Evolutionary conservation across 805 yeast species (phyloP), one percentile per base, ranked within the genome.

Genomic region (Candida oleophila): DNA sequence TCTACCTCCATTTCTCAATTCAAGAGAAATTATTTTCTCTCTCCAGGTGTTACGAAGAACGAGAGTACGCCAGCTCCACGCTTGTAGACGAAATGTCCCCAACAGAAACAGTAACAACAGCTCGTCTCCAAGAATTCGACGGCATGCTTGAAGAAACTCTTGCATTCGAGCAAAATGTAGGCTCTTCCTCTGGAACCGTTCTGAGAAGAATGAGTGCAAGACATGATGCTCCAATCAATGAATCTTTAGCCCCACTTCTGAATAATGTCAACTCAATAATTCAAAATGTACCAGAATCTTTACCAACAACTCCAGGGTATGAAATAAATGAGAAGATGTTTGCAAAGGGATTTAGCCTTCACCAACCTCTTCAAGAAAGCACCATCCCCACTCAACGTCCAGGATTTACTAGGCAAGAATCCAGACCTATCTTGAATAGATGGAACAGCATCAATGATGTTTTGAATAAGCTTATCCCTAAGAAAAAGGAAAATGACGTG

Each of bases 241-340:
- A 44, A 8, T 32, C 43, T 3, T n/a, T 44, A 4, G 37, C 37
- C 12, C 46, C 46, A 16, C 22, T 44, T 11, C 37, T 37, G 37
- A 36, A 36, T 12, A 40, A 22, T 9, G 12, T 9, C 3, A 36
- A 42, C 25, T 16, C 45, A n/a, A 25, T 38, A 30, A 19, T 37
- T 3, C 64, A 69, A 3, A 69, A 73, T 3, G 56, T 70, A 15
- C 71, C 74, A 1, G 78, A 69, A 48, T 65, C 72, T 18, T 46
- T 69, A 18, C 76, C 76, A 18, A 64, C 69, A 0, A 71, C 76
- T 0, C 76, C 76, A 4, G 76, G 73, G 1, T 55, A 54, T 40
- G 74, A 69, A 32, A 41, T 66, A 14, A 39, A 49, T 3, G 28
- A 44, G 3, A 25, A 20, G 22, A 34, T 22, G 30, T 34, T 42